These are phyloP conservation scores for Macrolepiota albuminosa DNA, from an alignment of 768 basidiomycete genomes.

Conservation along the genomic window DNA sequence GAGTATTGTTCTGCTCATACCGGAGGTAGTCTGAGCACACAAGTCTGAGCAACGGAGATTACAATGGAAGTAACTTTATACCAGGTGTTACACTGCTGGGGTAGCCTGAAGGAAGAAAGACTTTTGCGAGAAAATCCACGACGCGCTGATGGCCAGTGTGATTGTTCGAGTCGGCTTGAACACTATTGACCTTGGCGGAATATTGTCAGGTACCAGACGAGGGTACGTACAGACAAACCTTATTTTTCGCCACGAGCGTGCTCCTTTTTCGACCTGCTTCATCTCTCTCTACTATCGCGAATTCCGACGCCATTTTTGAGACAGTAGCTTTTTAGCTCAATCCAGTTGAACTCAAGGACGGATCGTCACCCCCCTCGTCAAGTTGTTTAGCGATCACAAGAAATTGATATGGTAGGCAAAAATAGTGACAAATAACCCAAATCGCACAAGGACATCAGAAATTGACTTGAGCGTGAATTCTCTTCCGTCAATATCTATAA, in stretches of 20 bases:
- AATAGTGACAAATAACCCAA: no score
- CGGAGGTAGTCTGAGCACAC: slow-evolving; percentile 45
- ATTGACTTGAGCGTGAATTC: no score
- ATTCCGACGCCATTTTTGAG: background rate
- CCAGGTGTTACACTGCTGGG: slow-evolving; percentile 59
- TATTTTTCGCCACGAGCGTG: slow-evolving; percentile 5
- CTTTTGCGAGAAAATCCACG: slow-evolving; percentile 30
- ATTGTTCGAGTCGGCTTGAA: background rate
- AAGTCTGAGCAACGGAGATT: background rate
- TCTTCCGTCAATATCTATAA: no score
- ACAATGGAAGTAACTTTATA: slow-evolving; percentile 16
- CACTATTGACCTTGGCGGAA: slow-evolving; percentile 4
- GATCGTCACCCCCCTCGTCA: no score
- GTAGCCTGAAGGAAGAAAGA: slow-evolving; percentile 63
- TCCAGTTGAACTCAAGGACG: no score
- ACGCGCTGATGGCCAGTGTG: slow-evolving; percentile 3
- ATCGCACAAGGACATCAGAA: no score
- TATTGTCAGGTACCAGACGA: background rate
- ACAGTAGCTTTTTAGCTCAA: background rate
- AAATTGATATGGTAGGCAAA: no score
- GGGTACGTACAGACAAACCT: slow-evolving; percentile 7
- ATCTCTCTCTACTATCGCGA: slow-evolving; percentile 16
- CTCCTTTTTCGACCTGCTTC: slow-evolving; percentile 15
- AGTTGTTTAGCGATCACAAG: no score
- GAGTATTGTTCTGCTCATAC: slow-evolving; percentile 26